Evolutionary conservation across 495 filamentous ascomycete species (phyloP).

Genomic region (Penicillium lagena): DNA sequence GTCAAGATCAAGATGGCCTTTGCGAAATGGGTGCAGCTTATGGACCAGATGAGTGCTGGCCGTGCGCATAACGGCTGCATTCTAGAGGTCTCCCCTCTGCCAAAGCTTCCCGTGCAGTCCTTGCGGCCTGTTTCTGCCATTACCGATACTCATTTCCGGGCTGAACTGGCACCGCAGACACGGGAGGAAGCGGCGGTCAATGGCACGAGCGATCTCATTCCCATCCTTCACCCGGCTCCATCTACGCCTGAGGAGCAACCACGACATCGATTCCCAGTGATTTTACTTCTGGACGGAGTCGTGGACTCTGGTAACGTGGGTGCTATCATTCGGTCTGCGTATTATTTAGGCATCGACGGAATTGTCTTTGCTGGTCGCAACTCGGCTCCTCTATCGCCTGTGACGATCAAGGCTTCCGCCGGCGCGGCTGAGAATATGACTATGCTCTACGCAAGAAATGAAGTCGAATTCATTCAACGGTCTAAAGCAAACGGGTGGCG

Average conservation of each 20-base stretch:
- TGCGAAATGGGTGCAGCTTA: constrained; percentile 49
- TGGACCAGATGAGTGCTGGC: constrained; percentile 79
- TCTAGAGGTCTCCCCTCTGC: constrained; percentile 80
- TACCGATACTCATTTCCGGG: constrained; percentile 39
- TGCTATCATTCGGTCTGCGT: constrained; percentile 76
- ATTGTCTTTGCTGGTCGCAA: constrained; percentile 59
- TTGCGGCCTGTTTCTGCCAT: constrained; percentile 42
- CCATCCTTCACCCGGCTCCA: constrained; percentile 23
- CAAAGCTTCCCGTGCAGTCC: constrained; percentile 59
- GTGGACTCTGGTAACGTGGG: constrained; percentile 87
- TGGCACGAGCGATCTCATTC: constrained; percentile 41
- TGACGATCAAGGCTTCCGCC: constrained; percentile 77
- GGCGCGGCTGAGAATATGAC: constrained; percentile 77
- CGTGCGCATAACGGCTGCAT: constrained; percentile 88
- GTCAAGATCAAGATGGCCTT: constrained; percentile 49
- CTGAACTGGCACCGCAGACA: constrained; percentile 62
- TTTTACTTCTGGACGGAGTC: constrained; percentile 79
- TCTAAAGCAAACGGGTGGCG: constrained; percentile 71
- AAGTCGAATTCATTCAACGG: constrained; percentile 59
- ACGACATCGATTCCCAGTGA: constrained; percentile 57
- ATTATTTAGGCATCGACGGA: constrained; percentile 79
- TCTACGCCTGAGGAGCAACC: constrained; percentile 5
- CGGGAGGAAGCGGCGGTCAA: constrained; percentile 67
- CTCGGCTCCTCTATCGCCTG: constrained; percentile 65
- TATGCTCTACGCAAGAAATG: constrained; percentile 58